Conservation (phyloP, 2,329 filamentous ascomycete genomes). For the Cladosporium sp. region DNA sequence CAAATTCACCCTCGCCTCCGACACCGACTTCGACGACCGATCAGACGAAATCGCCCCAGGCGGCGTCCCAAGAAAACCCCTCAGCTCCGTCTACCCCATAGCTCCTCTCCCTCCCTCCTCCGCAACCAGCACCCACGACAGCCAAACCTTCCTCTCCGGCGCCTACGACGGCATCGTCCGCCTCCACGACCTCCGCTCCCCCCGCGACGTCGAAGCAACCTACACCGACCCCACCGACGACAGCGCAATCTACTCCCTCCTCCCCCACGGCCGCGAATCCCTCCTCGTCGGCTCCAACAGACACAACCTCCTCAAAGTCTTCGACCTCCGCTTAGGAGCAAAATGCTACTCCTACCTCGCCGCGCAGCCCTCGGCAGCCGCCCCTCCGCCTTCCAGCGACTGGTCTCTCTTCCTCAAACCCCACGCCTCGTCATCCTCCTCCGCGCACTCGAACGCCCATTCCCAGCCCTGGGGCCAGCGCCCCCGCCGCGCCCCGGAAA, state of each 20-base stretch:
- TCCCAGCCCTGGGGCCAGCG: conserved; percentile 1
- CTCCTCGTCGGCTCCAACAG: conserved; percentile 52
- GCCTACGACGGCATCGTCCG: conserved; percentile 53
- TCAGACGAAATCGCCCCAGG: conserved; percentile 11
- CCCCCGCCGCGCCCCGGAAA: conserved; percentile 17
- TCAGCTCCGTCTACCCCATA: conserved; percentile 42
- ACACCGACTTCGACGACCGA: conserved; percentile 17
- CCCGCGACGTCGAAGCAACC: conserved; percentile 37
- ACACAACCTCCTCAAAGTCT: conserved; percentile 56
- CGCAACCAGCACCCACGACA: conserved; percentile 29
- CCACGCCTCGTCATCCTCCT: conserved; percentile 16
- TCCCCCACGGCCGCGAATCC: conserved; percentile 49
- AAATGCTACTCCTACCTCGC: conserved; percentile 29
- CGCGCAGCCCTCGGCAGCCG: neutral
- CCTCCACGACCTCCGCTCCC: conserved; percentile 56
- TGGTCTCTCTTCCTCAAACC: conserved; percentile 46
- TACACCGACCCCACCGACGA: conserved; percentile 53
- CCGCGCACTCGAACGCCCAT: neutral
- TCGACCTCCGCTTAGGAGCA: conserved; percentile 50
- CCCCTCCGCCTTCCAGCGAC: conserved; percentile 10
- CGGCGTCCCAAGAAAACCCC: conserved; percentile 24
- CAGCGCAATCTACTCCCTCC: conserved; percentile 53
- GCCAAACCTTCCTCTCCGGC: conserved; percentile 53
- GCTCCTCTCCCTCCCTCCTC: conserved; percentile 32
- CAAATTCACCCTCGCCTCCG: conserved; percentile 29